Conservation (phyloP, 2,329 filamentous ascomycete genomes). For the Neoscytalidium dimidiatum region DNA sequence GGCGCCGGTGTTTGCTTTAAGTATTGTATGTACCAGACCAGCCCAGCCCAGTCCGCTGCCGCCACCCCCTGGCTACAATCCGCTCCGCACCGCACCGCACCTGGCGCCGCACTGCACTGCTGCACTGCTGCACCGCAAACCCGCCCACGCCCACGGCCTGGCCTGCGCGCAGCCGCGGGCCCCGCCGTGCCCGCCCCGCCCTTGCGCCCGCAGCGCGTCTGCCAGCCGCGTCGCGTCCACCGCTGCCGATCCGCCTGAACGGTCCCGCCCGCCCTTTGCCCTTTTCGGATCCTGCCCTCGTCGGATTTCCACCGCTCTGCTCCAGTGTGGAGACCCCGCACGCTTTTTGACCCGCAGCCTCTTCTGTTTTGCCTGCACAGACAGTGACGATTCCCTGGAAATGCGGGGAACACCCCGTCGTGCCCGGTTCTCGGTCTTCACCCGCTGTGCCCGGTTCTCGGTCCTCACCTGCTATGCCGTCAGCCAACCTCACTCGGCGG, state of each 20-base stretch:
- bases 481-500: neutral
- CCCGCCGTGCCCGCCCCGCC: neutral
- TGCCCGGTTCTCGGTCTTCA: neutral
- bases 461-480: neutral
- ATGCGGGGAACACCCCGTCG: neutral
- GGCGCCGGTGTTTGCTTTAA: neutral
- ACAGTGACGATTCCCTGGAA: neutral
- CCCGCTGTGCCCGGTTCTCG: neutral
- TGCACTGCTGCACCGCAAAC: too few relatives aligned
- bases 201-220: neutral
- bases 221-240: neutral
- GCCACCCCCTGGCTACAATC: neutral
- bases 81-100: neutral
- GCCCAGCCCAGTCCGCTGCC: too few relatives aligned
- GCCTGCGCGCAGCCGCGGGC: neutral
- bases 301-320: neutral
- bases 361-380: neutral
- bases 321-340: slow-evolving; percentile 4
- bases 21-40: too few relatives aligned
- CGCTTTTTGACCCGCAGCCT: neutral
- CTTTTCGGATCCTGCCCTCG: neutral
- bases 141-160: too few relatives aligned
- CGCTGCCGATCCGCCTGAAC: neutral
- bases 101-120: too few relatives aligned
- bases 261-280: neutral